These are phyloP conservation scores for Ochromonas danica DNA, from an alignment of 108 stramenopile species.

Conservation along the genomic window DNA sequence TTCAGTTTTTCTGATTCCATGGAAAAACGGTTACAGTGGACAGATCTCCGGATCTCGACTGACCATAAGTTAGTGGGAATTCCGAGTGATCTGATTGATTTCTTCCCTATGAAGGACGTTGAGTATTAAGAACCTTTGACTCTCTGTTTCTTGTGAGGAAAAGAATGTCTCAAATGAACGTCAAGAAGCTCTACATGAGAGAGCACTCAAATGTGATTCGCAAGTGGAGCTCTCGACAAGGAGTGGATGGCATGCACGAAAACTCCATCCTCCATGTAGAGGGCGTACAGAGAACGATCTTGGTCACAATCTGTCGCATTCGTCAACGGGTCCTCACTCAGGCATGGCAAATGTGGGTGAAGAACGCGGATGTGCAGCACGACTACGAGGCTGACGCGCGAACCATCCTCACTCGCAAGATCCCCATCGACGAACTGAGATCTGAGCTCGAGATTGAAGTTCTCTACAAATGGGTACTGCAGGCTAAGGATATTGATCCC, in stretches of 20 bases:
- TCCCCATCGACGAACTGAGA: neutral
- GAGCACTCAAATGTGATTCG: constrained; percentile 17
- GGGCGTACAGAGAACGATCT: neutral
- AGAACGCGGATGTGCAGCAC: neutral
- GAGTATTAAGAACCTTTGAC: too few relatives aligned
- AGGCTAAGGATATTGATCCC: constrained; percentile 30
- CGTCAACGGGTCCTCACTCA: constrained; percentile 11
- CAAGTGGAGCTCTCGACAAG: neutral
- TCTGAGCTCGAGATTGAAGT: constrained; percentile 33
- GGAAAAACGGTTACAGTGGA: too few relatives aligned
- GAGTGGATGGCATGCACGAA: constrained; percentile 11
- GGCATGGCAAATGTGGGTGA: constrained; percentile 24
- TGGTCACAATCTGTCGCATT: constrained; percentile 24
- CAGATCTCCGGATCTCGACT: too few relatives aligned
- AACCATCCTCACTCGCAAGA: neutral
- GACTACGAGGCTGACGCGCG: constrained; percentile 28
- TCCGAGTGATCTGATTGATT: too few relatives aligned
- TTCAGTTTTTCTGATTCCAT: too few relatives aligned
- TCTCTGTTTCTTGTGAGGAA: too few relatives aligned
- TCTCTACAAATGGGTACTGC: constrained; percentile 30
- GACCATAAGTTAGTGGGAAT: too few relatives aligned
- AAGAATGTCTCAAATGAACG: neutral
- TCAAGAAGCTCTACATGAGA: neutral
- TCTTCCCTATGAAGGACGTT: too few relatives aligned
- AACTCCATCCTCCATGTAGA: constrained; percentile 20